Evolutionary conservation across 345 rosid species (phyloP).

Genomic region (Pseudoturritis turrita): DNA sequence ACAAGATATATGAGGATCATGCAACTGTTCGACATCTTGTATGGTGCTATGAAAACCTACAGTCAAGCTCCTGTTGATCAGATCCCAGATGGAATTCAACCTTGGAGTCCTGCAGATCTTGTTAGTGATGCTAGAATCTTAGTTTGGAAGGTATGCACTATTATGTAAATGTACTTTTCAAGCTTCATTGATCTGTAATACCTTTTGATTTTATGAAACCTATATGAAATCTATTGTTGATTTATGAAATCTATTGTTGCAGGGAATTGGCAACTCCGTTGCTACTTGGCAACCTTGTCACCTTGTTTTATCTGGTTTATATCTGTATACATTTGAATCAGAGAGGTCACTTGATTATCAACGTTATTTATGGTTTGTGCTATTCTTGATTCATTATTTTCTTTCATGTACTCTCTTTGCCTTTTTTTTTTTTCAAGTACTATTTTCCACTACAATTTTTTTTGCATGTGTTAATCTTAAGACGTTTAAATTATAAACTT

Average conservation of each 20-base stretch:
- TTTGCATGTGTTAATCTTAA: slow-evolving; percentile 15
- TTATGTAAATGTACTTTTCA: slow-evolving; percentile 11
- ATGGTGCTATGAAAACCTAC: slow-evolving; percentile 50
- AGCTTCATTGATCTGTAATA: slow-evolving; percentile 25
- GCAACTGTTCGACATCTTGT: slow-evolving; percentile 61
- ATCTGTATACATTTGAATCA: slow-evolving; percentile 84
- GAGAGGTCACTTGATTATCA: slow-evolving; percentile 70
- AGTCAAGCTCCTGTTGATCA: slow-evolving; percentile 64
- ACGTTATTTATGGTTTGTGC: slow-evolving; percentile 77
- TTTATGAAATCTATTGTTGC: slow-evolving; percentile 19
- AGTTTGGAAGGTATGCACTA: slow-evolving; percentile 79
- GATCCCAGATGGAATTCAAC: slow-evolving; percentile 50
- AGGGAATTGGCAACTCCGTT: slow-evolving; percentile 96
- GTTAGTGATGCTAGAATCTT: slow-evolving; percentile 69
- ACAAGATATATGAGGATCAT: slow-evolving; percentile 66
- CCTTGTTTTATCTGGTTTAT: slow-evolving; percentile 78
- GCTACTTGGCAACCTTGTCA: slow-evolving; percentile 94
- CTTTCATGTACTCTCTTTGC: neutral
- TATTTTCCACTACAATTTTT: slow-evolving; percentile 2
- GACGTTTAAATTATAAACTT: neutral
- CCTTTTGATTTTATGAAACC: neutral
- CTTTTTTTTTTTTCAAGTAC: neutral
- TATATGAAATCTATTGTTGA: slow-evolving; percentile 18
- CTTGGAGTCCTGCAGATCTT: slow-evolving; percentile 76
- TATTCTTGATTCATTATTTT: slow-evolving; percentile 15